These are phyloP conservation scores for Aspergillus transmontanensis DNA, from an alignment of 2,329 filamentous ascomycete species.

Conservation along the genomic window DNA sequence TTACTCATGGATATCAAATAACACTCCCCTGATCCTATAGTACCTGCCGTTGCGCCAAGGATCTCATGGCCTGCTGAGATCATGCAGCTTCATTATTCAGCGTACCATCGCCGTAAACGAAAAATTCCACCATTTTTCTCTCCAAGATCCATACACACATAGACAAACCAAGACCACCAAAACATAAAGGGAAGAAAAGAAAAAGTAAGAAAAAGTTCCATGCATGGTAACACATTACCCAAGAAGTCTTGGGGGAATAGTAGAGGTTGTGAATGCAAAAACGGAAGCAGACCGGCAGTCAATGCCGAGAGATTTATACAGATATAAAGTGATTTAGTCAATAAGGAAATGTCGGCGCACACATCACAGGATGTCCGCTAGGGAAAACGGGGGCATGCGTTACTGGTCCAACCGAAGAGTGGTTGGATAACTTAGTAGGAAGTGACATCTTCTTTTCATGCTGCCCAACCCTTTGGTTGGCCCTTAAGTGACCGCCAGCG, in stretches of 20 bases:
- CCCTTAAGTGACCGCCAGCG: constrained; percentile 16
- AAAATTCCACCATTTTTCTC: background rate
- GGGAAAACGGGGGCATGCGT: constrained; percentile 27
- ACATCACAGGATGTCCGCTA: constrained; percentile 29
- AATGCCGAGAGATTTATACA: constrained; percentile 24
- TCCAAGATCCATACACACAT: background rate
- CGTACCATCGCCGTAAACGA: background rate
- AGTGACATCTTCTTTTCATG: constrained; percentile 22
- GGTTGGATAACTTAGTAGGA: constrained; percentile 18
- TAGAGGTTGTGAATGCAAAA: constrained; percentile 8
- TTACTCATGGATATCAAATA: constrained; percentile 14
- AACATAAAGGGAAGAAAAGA: background rate
- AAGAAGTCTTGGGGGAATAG: background rate
- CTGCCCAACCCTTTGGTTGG: constrained; percentile 22
- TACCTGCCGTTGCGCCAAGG: constrained; percentile 10
- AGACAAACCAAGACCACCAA: background rate
- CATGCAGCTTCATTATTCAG: background rate
- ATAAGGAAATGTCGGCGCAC: constrained; percentile 32
- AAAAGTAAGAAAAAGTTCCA: constrained; percentile 9
- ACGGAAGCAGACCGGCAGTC: constrained; percentile 21
- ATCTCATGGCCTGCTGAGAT: constrained; percentile 9
- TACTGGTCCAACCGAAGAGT: constrained; percentile 19
- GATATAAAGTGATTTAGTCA: constrained; percentile 24
- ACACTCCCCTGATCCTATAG: constrained; percentile 3
- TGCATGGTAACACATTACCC: constrained; percentile 8